These are phyloP conservation scores for Leucogyrophana mollusca DNA, from an alignment of 768 basidiomycete genomes.

Conservation along the genomic window DNA sequence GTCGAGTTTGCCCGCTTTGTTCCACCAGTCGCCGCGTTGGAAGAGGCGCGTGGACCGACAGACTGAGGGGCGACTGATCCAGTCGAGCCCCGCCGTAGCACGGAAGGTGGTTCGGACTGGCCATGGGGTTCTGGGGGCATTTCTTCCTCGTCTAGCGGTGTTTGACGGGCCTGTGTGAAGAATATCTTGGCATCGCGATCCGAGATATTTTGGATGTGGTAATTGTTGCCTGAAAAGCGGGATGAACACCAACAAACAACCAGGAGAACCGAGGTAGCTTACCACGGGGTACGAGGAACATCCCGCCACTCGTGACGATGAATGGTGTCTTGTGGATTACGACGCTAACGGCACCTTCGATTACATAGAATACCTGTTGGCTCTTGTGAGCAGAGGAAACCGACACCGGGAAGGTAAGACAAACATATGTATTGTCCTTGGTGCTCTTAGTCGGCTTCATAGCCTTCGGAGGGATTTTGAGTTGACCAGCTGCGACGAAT, in stretches of 20 bases:
- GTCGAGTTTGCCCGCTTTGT: slow-evolving; percentile 9
- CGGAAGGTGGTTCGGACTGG: slow-evolving; percentile 27
- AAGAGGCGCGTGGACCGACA: background rate
- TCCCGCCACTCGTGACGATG: slow-evolving; percentile 77
- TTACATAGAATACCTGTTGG: slow-evolving; percentile 76
- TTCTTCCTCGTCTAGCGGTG: slow-evolving; percentile 31
- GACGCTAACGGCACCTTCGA: slow-evolving; percentile 87
- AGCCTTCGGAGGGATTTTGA: slow-evolving; percentile 76
- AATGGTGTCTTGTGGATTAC: slow-evolving; percentile 79
- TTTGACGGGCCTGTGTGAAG: slow-evolving; percentile 83
- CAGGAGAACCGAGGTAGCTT: slow-evolving; percentile 14
- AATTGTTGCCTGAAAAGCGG: slow-evolving; percentile 69
- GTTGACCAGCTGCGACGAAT: slow-evolving; percentile 88
- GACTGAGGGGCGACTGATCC: slow-evolving; percentile 13
- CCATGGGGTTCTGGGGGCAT: slow-evolving; percentile 20
- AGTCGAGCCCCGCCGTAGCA: slow-evolving; percentile 26
- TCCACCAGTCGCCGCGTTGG: background rate
- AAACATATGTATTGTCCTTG: slow-evolving; percentile 95
- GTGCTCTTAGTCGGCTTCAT: slow-evolving; percentile 85
- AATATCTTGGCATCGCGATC: slow-evolving; percentile 80
- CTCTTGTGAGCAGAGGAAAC: too few species aligned
- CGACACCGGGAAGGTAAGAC: too few species aligned
- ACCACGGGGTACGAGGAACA: slow-evolving; percentile 92
- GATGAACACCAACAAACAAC: background rate
- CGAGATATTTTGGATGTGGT: slow-evolving; percentile 86